These are phyloP conservation scores for Exophiala viscosa DNA, from an alignment of 2,329 filamentous ascomycete genomes.

Conservation along the genomic window DNA sequence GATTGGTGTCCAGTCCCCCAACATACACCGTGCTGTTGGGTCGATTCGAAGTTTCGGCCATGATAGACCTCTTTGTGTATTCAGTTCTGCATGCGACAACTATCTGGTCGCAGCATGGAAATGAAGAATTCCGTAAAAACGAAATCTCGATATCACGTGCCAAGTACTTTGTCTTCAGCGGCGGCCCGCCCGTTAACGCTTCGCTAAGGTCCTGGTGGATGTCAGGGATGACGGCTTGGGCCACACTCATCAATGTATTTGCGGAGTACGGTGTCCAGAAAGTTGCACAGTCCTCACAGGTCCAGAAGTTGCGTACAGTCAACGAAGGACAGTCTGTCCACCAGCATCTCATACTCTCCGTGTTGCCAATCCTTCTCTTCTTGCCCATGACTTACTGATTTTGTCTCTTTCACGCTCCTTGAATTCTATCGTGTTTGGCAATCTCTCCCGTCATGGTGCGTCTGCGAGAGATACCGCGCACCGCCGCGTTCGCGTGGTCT, in stretches of 20 bases:
- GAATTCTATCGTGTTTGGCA: slow-evolving; percentile 24
- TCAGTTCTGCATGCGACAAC: neutral
- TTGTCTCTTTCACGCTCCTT: slow-evolving; percentile 11
- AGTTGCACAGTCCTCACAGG: slow-evolving; percentile 16
- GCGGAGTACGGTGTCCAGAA: slow-evolving; percentile 12
- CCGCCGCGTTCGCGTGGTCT: slow-evolving; percentile 96
- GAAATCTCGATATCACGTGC: slow-evolving; percentile 3
- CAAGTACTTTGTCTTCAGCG: neutral
- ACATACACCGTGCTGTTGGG: slow-evolving; percentile 92
- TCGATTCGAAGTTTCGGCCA: slow-evolving; percentile 72
- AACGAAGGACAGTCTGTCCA: slow-evolving; percentile 9
- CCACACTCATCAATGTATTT: slow-evolving; percentile 6
- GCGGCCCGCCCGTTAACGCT: no score
- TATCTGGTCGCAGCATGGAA: no score
- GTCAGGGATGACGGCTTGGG: slow-evolving; percentile 21
- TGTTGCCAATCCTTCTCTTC: slow-evolving; percentile 1
- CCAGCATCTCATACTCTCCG: neutral
- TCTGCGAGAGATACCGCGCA: slow-evolving; percentile 92
- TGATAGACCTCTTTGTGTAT: slow-evolving; percentile 36
- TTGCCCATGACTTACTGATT: slow-evolving; percentile 16
- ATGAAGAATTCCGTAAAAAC: neutral
- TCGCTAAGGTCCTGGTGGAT: neutral
- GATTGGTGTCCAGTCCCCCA: slow-evolving; percentile 73
- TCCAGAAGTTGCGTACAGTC: slow-evolving; percentile 16
- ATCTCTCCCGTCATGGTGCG: slow-evolving; percentile 69